Conservation (phyloP, 495 filamentous ascomycete species). For the Neurospora sp. region DNA sequence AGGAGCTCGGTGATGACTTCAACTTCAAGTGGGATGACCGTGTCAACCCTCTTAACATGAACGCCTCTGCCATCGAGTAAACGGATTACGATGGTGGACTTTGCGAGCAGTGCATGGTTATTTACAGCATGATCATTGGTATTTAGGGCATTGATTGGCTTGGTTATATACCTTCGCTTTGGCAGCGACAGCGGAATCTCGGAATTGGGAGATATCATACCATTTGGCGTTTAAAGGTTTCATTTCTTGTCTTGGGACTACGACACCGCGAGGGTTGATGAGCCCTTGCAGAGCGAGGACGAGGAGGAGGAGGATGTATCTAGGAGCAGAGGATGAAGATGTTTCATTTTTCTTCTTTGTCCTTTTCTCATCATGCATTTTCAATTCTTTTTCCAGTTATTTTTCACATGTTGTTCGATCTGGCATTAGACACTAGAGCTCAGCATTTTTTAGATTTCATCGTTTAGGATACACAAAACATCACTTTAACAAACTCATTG, state of each 20-base stretch:
- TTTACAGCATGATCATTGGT: not conserved
- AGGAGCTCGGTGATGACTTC: constrained; percentile 58
- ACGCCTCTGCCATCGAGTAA: constrained; percentile 46
- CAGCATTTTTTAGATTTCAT: not conserved
- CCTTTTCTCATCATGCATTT: not conserved
- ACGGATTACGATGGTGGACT: not conserved
- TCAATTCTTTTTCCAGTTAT: not conserved
- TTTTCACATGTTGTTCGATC: not conserved
- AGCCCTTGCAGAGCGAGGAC: not conserved
- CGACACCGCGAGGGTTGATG: not conserved
- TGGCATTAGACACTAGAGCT: not conserved
- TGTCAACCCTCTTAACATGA: constrained; percentile 52
- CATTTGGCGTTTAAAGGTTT: not conserved
- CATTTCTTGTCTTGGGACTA: not conserved
- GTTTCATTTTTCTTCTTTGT: not conserved
- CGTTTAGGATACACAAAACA: not conserved
- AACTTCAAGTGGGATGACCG: constrained; percentile 34
- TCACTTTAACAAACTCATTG: not conserved
- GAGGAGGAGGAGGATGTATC: not conserved
- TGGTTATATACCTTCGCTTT: not conserved
- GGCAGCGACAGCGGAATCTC: not conserved
- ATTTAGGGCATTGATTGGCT: not conserved
- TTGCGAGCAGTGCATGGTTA: not conserved
- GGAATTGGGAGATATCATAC: not conserved
- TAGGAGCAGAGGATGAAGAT: not conserved